A percentile compares a stretch with the other conserved stretches of the same genome.
These are phyloP conservation scores for Skeletonema marinoi DNA, from an alignment of 108 stramenopile genomes.

Conservation along the genomic window DNA sequence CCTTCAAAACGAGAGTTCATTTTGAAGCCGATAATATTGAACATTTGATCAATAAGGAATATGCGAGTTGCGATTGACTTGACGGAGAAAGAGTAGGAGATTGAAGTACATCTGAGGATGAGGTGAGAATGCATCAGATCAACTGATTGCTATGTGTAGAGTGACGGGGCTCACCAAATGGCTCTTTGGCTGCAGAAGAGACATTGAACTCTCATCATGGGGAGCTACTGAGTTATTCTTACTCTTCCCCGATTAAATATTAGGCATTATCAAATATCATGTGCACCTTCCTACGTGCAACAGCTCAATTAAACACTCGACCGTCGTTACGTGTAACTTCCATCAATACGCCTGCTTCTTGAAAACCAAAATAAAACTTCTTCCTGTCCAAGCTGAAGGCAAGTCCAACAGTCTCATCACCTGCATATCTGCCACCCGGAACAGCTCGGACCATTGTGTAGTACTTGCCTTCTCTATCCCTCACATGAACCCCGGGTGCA, in stretches of 20 bases:
- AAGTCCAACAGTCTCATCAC: slow-evolving; percentile 62
- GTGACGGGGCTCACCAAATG: too few relatives aligned
- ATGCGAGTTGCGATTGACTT: too few relatives aligned
- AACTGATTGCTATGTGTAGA: too few relatives aligned
- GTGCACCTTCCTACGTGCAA: background rate
- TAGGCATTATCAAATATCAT: background rate
- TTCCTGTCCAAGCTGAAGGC: slow-evolving; percentile 61
- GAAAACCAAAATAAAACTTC: slow-evolving; percentile 5
- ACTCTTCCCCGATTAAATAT: background rate
- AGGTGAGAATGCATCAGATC: too few relatives aligned
- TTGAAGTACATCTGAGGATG: too few relatives aligned
- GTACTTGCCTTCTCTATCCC: slow-evolving; percentile 20
- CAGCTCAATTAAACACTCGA: background rate
- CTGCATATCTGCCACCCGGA: background rate
- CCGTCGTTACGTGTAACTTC: background rate
- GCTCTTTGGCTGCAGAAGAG: too few relatives aligned
- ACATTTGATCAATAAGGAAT: too few relatives aligned
- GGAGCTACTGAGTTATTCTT: too few relatives aligned
- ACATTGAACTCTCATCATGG: too few relatives aligned
- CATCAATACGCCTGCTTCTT: background rate
- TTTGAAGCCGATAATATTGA: too few relatives aligned
- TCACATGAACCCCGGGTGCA: slow-evolving; percentile 34
- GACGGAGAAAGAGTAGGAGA: too few relatives aligned
- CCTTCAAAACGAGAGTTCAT: too few relatives aligned
- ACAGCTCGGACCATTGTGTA: background rate